Percentiles rank a stretch among this genome's conserved stretches.
These are phyloP conservation scores for Xylaria sp. DNA, from an alignment of 2,329 filamentous ascomycete species.

Conservation along the genomic window DNA sequence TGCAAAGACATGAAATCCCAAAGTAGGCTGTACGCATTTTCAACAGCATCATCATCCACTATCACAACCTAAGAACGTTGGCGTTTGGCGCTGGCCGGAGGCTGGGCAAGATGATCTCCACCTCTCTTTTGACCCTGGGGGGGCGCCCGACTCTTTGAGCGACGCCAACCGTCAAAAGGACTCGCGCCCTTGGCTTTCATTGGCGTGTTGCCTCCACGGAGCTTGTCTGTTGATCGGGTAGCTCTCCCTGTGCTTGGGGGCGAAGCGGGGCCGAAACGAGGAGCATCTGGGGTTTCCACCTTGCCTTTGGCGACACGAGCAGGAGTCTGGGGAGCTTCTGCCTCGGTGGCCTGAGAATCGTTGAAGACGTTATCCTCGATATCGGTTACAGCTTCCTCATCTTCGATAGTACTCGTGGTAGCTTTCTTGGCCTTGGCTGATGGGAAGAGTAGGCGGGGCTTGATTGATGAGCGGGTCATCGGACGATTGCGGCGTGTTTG, in stretches of 20 bases:
- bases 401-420: conserved; percentile 49
- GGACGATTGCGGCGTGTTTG: conserved; percentile 41
- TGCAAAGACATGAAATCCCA: conserved; percentile 19
- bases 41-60: conserved; percentile 18
- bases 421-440: conserved; percentile 53
- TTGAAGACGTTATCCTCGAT: conserved; percentile 57
- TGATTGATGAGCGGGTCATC: conserved; percentile 71
- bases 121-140: conserved; percentile 51
- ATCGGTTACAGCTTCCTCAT: conserved; percentile 66
- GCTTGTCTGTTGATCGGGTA: conserved; percentile 62
- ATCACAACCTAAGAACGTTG: conserved; percentile 39
- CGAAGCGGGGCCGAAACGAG: conserved; percentile 62
- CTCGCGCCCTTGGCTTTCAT: conserved; percentile 52
- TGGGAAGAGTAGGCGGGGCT: conserved; percentile 75
- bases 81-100: conserved; percentile 41
- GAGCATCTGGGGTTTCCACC: conserved; percentile 59
- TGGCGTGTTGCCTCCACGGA: conserved; percentile 50
- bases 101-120: conserved; percentile 44
- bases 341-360: conserved; percentile 44
- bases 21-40: conserved; percentile 2
- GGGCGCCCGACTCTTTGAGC: conserved; percentile 62
- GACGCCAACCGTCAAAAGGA: conserved; percentile 72
- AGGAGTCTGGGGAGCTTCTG: conserved; percentile 46
- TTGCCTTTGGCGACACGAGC: conserved; percentile 44
- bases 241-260: conserved; percentile 67